Conservation (phyloP, 768 basidiomycete genomes). For the Trametes cinnabarina region DNA sequence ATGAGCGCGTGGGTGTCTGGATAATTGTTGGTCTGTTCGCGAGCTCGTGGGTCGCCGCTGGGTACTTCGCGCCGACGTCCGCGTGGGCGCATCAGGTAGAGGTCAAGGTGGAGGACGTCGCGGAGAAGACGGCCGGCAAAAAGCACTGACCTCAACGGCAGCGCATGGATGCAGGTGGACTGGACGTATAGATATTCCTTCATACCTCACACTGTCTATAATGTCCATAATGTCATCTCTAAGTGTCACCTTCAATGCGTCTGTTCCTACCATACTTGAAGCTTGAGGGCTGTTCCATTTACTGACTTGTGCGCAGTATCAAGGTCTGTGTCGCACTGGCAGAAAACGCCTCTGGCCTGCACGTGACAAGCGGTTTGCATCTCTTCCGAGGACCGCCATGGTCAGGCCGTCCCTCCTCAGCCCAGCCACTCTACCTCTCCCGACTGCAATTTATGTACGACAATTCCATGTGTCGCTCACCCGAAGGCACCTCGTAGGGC, state of each 20-base stretch:
- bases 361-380: conserved; percentile 8
- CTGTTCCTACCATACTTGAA: too few species aligned
- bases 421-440: not conserved
- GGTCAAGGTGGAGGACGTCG: conserved; percentile 8
- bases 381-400: conserved; percentile 18
- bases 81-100: conserved; percentile 20
- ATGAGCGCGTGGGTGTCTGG: conserved; percentile 50
- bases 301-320: too few species aligned
- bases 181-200: conserved; percentile 13
- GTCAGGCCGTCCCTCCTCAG: conserved; percentile 9
- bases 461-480: conserved; percentile 17
- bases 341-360: not conserved
- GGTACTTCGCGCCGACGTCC: conserved; percentile 25
- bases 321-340: not conserved
- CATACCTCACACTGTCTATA: conserved; percentile 13
- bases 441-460: not conserved
- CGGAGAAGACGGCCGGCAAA: conserved; percentile 10
- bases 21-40: conserved; percentile 47
- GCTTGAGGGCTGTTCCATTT: too few species aligned
- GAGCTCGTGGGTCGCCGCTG: conserved; percentile 48
- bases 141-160: conserved; percentile 2
- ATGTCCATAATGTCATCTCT: conserved; percentile 11
- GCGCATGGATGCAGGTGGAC: not conserved
- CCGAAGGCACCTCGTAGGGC: conserved; percentile 51
- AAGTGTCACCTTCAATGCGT: too few species aligned